phyloP scores from a whole-genome alignment of 306 rosid species.

The Medicago ruthenica region DNA sequence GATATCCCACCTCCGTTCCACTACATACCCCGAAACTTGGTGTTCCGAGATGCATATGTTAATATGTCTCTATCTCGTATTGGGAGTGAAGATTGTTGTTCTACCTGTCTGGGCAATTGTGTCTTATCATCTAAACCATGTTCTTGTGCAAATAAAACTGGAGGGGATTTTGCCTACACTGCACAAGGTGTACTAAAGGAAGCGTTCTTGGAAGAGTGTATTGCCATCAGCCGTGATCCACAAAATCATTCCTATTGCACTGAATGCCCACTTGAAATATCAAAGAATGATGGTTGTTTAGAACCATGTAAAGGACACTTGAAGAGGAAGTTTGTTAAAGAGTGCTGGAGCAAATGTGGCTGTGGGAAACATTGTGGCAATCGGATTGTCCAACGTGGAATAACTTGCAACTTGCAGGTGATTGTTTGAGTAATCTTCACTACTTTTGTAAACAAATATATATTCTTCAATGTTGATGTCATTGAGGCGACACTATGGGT shows the following conservation, averaged over 20 bases:
- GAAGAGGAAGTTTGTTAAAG: slow-evolving; percentile 76
- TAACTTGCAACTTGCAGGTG: slow-evolving; percentile 88
- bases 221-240: slow-evolving; percentile 62
- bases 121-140: slow-evolving; percentile 61
- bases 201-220: slow-evolving; percentile 75
- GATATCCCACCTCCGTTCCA: slow-evolving; percentile 66
- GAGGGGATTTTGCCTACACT: slow-evolving; percentile 76
- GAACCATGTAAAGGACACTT: slow-evolving; percentile 97
- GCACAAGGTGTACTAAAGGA: slow-evolving; percentile 69
- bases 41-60: slow-evolving; percentile 66
- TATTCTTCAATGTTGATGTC: slow-evolving; percentile 35
- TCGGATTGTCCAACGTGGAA: slow-evolving; percentile 93
- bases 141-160: slow-evolving; percentile 67
- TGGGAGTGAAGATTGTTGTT: slow-evolving; percentile 71
- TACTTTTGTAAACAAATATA: slow-evolving; percentile 1
- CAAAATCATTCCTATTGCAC: slow-evolving; percentile 65
- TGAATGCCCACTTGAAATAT: slow-evolving; percentile 77
- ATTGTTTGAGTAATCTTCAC: slow-evolving; percentile 34
- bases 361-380: slow-evolving; percentile 85
- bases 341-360: slow-evolving; percentile 97
- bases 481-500: slow-evolving; percentile 20
- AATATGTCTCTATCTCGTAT: slow-evolving; percentile 67
- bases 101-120: slow-evolving; percentile 84
- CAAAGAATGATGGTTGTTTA: slow-evolving; percentile 65
- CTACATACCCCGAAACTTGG: slow-evolving; percentile 66